Base-by-base conservation (phyloP, 139 green algal genomes). In the Chlorella vulgaris region DNA sequence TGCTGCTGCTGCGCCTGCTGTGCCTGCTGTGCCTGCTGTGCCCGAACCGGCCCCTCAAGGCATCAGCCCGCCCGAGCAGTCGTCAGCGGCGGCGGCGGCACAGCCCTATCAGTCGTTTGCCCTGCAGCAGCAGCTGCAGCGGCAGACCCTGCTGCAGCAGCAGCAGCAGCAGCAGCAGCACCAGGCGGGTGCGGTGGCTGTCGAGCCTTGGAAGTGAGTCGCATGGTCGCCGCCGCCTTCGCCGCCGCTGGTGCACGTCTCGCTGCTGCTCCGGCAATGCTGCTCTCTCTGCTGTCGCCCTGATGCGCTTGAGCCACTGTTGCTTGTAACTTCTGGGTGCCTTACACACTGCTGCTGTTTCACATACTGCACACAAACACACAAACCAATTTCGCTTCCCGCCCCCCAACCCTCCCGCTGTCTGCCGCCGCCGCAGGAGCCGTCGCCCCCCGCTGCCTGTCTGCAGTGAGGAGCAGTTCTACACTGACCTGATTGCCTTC, bases 401-500 rank as follows among this genome's bases (percentile, higher is more conserved):
- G 2, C 29, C n/a, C 39, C n/a, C 29, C 6, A 3, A 4, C n/a
- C 61, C 29, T 43, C 10, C 8, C 47, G 61, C 18, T 28, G 29
- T 70, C n/a, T n/a, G n/a, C 2, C 33, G 3, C 43, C 51, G 61
- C 40, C 87, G 88, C 82, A 75, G 80, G 40, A 92, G 83, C 74
- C 74, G 38, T 13, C 87, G 91, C 18, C 85, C 91, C 13, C 73
- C 85, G n/a, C 83, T 95, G 63, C 31, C 62, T 4, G 36, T 68
- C 0, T 92, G 90, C 79, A 89, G 33, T n/a, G 85, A 91, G 55
- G 60, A 82, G 38, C 74, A 90, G 53, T 94, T 95, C 71, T 82
- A 42, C 39, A 38, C 88, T 0, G 91, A 95, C 78, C 86, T 95
- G 28, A 81, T 87, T 10, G 69, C 65, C 50, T 94, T 93, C 85